Conservation (phyloP, 2,329 filamentous ascomycete species). For the Periconia sp. region DNA sequence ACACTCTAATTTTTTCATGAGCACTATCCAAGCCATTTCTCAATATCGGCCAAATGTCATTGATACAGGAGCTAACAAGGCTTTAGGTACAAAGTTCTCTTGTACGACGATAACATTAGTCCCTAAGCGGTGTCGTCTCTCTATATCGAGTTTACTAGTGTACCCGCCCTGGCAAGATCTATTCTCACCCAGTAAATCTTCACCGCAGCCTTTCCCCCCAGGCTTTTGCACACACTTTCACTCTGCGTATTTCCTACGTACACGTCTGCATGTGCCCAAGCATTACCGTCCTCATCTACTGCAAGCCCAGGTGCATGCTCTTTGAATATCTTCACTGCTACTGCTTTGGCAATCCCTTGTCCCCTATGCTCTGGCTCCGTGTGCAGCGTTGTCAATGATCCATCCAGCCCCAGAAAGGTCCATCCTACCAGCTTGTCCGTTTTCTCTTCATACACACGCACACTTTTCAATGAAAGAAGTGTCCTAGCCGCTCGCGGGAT, state of each 20-base stretch:
- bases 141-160: conserved; percentile 13
- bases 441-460: conserved; percentile 52
- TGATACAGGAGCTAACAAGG: conserved; percentile 25
- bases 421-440: conserved; percentile 64
- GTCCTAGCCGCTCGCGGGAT: conserved; percentile 63
- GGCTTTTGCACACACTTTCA: conserved; percentile 65
- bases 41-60: no score
- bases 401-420: conserved; percentile 69
- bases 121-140: no score
- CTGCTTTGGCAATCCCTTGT: conserved; percentile 66
- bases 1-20: conserved; percentile 79
- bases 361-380: conserved; percentile 66
- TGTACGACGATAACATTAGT: no score
- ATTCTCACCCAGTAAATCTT: conserved; percentile 63
- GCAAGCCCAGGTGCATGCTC: conserved; percentile 45
- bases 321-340: conserved; percentile 64
- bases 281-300: conserved; percentile 49
- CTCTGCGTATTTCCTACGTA: conserved; percentile 66
- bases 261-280: conserved; percentile 69
- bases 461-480: conserved; percentile 46
- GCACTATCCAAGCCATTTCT: conserved; percentile 20
- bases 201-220: conserved; percentile 65
- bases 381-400: conserved; percentile 66
- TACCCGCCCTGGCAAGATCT: conserved; percentile 41
- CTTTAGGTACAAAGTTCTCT: conserved; percentile 23